Evolutionary conservation across 2,329 filamentous ascomycete genomes (phyloP).

Genomic region (Rhytidhysteron rufulum): DNA sequence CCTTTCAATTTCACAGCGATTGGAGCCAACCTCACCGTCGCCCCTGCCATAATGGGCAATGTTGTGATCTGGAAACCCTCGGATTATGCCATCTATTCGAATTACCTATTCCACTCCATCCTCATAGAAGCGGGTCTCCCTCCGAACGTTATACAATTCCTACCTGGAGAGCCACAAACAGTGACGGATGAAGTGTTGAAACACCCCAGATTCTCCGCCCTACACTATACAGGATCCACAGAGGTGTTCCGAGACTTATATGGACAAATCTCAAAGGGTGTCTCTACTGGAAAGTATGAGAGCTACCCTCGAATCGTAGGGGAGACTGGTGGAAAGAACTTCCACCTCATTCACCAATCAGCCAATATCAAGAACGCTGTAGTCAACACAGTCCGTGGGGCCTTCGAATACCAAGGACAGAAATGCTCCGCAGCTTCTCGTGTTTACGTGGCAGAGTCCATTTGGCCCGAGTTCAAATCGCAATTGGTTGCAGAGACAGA

Average conservation of each 20-base stretch:
- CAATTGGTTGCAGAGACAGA: conserved; percentile 65
- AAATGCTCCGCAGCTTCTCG: conserved; percentile 86
- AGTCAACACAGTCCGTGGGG: conserved; percentile 77
- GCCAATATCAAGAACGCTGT: conserved; percentile 77
- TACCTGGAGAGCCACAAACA: conserved; percentile 81
- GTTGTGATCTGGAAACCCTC: conserved; percentile 98
- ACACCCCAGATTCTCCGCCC: conserved; percentile 78
- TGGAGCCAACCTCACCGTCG: conserved; percentile 77
- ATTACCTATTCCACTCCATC: conserved; percentile 87
- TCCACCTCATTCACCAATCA: conserved; percentile 74
- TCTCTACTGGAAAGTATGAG: conserved; percentile 76
- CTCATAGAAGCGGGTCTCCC: conserved; percentile 88
- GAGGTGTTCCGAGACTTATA: conserved; percentile 86
- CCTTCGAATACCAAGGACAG: conserved; percentile 88
- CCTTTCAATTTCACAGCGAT: conserved; percentile 99
- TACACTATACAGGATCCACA: conserved; percentile 94
- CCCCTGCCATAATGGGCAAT: conserved; percentile 86
- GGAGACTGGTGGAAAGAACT: conserved; percentile 93
- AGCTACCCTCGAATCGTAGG: conserved; percentile 87
- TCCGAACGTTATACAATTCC: conserved; percentile 85
- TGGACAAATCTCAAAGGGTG: conserved; percentile 76
- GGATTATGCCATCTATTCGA: conserved; percentile 80
- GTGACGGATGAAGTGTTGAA: conserved; percentile 74
- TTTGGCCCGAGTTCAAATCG: conserved; percentile 69
- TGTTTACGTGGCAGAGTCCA: conserved; percentile 70